Percentiles rank a stretch among this genome's conserved stretches.
Evolutionary conservation across 2,329 filamentous ascomycete species (phyloP).

Genomic region (Emericellopsis cladophorae): DNA sequence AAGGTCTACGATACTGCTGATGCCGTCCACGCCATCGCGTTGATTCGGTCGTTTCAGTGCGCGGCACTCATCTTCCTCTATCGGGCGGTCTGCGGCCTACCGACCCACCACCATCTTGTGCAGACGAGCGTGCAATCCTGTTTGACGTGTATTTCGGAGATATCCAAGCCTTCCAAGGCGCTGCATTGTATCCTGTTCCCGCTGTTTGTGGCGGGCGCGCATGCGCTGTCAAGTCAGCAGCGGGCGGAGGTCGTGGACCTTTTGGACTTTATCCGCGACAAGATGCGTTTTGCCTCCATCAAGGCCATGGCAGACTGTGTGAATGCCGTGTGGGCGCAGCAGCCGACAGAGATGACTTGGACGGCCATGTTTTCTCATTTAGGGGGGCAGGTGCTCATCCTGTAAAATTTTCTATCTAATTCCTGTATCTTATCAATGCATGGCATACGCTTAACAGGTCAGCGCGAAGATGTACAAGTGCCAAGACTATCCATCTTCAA

Average conservation of each 20-base stretch:
- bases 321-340: conserved; percentile 10
- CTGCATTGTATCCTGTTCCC: conserved; percentile 25
- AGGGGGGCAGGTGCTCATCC: conserved; percentile 7
- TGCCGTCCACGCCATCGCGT: conserved; percentile 17
- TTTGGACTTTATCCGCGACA: conserved; percentile 12
- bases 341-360: conserved; percentile 8
- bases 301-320: conserved; percentile 10
- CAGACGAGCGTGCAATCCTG: conserved; percentile 23
- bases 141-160: conserved; percentile 21
- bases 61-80: conserved; percentile 28
- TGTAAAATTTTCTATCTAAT: neutral
- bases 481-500: neutral
- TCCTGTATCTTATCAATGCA: neutral
- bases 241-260: conserved; percentile 9
- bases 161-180: conserved; percentile 19
- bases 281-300: conserved; percentile 25
- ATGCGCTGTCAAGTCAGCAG: conserved; percentile 16
- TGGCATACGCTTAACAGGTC: neutral
- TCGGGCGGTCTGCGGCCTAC: conserved; percentile 24
- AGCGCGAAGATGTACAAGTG: neutral
- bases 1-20: conserved; percentile 9
- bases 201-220: conserved; percentile 21
- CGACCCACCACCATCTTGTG: conserved; percentile 22
- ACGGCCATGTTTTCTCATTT: conserved; percentile 10
- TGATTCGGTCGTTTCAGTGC: conserved; percentile 26